A percentile compares a stretch with the other conserved stretches of the same genome.
These are phyloP conservation scores for Parathielavia appendiculata DNA, from an alignment of 495 filamentous ascomycete genomes.

Conservation along the genomic window DNA sequence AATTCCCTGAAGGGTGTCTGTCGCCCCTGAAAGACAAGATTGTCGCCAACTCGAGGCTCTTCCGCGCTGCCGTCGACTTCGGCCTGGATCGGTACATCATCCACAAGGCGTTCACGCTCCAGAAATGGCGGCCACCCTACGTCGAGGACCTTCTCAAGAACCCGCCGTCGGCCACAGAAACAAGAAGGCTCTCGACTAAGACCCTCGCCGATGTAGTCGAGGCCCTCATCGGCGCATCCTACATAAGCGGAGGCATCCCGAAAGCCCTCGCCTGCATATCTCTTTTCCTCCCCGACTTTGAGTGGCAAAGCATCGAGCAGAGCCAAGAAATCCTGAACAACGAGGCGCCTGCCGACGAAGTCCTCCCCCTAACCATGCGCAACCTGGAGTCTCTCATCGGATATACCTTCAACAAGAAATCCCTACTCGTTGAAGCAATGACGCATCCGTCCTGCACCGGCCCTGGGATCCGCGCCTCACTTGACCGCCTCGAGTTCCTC, in stretches of 20 bases:
- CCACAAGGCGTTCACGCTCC: constrained; percentile 57
- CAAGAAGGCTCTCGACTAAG: constrained; percentile 60
- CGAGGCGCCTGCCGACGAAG: constrained; percentile 27
- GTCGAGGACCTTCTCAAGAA: constrained; percentile 46
- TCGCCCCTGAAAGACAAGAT: constrained; percentile 61
- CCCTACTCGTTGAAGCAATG: constrained; percentile 74
- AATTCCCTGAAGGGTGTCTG: constrained; percentile 77
- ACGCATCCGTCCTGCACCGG: constrained; percentile 69
- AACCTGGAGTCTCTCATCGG: constrained; percentile 56
- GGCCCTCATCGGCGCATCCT: constrained; percentile 72
- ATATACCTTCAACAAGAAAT: constrained; percentile 65
- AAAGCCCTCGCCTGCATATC: constrained; percentile 62
- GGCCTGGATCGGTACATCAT: constrained; percentile 74
- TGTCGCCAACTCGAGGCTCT: constrained; percentile 68
- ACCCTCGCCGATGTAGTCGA: constrained; percentile 88
- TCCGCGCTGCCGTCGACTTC: constrained; percentile 53
- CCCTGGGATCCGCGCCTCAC: constrained; percentile 50
- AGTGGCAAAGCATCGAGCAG: constrained; percentile 46
- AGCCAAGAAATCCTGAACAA: constrained; percentile 32
- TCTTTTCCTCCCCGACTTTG: constrained; percentile 58
- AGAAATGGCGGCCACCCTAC: constrained; percentile 66
- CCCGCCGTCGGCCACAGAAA: constrained; percentile 17
- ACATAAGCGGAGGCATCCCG: constrained; percentile 59
- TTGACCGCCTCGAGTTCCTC: constrained; percentile 86
- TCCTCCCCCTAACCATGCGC: constrained; percentile 26